Evolutionary conservation across 306 rosid species (phyloP), one percentile per base, ranked within the genome.

Genomic region (Alnus rubra): DNA sequence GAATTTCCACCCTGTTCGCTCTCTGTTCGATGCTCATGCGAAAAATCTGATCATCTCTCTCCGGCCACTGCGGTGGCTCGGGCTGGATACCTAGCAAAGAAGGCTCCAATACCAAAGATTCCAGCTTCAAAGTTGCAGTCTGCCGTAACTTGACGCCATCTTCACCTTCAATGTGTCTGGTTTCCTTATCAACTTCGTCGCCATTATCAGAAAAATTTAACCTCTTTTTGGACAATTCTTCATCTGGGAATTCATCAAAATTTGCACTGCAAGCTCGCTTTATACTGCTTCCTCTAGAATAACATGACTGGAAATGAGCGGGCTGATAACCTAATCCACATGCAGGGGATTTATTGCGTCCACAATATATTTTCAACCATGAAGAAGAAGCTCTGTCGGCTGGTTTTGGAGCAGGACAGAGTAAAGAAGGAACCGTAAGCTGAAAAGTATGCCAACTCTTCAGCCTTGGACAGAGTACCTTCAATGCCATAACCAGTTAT

Each of bases 41-140:
- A 55, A 82, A 44, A n/a, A 87, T 71, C 80, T 87, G 37, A 33
- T 33, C 87, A 30, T 80, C 87, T 74, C 89, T 86, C 55, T 92
- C 97, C 1, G 88, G 89, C 94, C 94, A 90, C 56, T 81, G 79
- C 0, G 91, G 89, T 69, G 92, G 89, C 74, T 92, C 86, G 0
- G 92, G 91, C 79, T 81, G 55, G 69, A 92, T 82, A 4, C 91
- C 94, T 7, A 85, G 78, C 23, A 79, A 54, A 60, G 89, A 81
- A 71, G 92, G 97, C 51, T 81, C 85, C 83, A 33, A 33, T 33
- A 33, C 37, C 37, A 88, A 71, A 74, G 75, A n/a, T 19, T 80
- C 83, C 45, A 64, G 83, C 76, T 79, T 74, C 53, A 56, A 47
- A n/a, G 82, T 71, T 16, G 77, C 10, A 74, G 76, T 75, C 31